phyloP scores from a whole-genome alignment of 495 filamentous ascomycete species.

The Parathielavia hyrcaniae region DNA sequence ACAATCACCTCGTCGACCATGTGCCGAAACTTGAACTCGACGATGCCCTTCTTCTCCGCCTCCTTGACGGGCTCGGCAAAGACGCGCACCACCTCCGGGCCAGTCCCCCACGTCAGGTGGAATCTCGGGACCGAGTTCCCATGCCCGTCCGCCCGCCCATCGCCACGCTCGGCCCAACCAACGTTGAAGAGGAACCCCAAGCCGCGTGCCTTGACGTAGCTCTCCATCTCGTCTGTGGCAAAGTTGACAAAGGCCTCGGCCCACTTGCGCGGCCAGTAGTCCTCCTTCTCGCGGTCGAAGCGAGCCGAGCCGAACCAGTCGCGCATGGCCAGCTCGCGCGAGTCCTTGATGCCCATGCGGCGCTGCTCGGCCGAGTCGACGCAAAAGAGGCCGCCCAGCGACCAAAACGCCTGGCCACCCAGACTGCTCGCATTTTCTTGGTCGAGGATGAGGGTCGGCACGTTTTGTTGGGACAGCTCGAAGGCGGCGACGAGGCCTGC shows the following conservation, averaged over 20 bases:
- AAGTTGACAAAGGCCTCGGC: slow-evolving; percentile 51
- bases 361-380: slow-evolving; percentile 46
- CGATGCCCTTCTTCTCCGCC: slow-evolving; percentile 41
- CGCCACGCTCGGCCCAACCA: slow-evolving; percentile 49
- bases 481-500: slow-evolving; percentile 48
- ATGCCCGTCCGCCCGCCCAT: slow-evolving; percentile 44
- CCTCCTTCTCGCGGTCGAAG: slow-evolving; percentile 45
- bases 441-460: slow-evolving; percentile 42
- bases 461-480: slow-evolving; percentile 41
- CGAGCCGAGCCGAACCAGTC: slow-evolving; percentile 47
- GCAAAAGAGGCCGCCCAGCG: slow-evolving; percentile 48
- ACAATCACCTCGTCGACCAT: slow-evolving; percentile 44
- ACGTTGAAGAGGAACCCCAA: slow-evolving; percentile 42
- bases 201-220: slow-evolving; percentile 43
- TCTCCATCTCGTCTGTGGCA: slow-evolving; percentile 45
- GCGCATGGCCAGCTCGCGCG: slow-evolving; percentile 42
- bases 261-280: slow-evolving; percentile 47
- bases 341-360: slow-evolving; percentile 46
- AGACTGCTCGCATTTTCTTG: slow-evolving; percentile 44
- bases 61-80: slow-evolving; percentile 45
- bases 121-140: slow-evolving; percentile 50
- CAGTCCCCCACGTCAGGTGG: slow-evolving; percentile 48
- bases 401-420: slow-evolving; percentile 52
- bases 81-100: slow-evolving; percentile 46
- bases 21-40: slow-evolving; percentile 47